phyloP scores from a whole-genome alignment of 495 filamentous ascomycete genomes.

The Talaromyces borbonicus region DNA sequence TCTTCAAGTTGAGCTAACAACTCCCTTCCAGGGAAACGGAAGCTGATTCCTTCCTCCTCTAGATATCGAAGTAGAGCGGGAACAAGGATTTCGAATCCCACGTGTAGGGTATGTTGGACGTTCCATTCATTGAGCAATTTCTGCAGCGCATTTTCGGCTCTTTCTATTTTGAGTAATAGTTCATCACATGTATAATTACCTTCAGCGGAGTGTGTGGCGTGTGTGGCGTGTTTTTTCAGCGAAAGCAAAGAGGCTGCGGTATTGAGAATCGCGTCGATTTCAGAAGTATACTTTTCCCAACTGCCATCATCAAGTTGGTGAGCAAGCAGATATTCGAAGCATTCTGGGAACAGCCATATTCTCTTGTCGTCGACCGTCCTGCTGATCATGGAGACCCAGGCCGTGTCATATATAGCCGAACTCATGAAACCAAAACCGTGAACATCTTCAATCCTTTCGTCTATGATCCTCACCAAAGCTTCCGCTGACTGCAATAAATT shows the following conservation, averaged over 20 bases:
- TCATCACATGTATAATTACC: neutral
- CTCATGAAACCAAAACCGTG: constrained; percentile 22
- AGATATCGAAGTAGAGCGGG: constrained; percentile 20
- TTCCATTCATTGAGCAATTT: constrained; percentile 9
- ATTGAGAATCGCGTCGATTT: constrained; percentile 13
- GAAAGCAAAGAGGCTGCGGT: constrained; percentile 11
- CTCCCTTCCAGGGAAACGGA: constrained; percentile 18
- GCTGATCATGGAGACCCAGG: constrained; percentile 35
- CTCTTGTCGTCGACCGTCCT: constrained; percentile 12
- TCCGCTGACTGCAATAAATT: neutral
- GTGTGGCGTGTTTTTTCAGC: neutral
- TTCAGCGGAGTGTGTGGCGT: too few relatives aligned
- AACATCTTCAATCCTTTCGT: neutral
- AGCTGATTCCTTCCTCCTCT: constrained; percentile 12
- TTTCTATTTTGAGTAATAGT: neutral
- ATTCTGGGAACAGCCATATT: constrained; percentile 26
- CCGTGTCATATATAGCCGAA: constrained; percentile 33
- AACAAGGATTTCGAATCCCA: constrained; percentile 30
- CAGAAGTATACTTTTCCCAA: constrained; percentile 9
- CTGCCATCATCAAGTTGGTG: constrained; percentile 12
- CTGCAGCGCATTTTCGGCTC: neutral
- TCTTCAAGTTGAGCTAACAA: constrained; percentile 8
- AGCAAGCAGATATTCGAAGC: constrained; percentile 19
- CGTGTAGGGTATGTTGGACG: constrained; percentile 11
- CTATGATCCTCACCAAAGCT: neutral